Percentiles rank a stretch among this genome's conserved stretches.
Evolutionary conservation across 495 filamentous ascomycete species (phyloP).

Genomic region (Bryoglossum gracile): DNA sequence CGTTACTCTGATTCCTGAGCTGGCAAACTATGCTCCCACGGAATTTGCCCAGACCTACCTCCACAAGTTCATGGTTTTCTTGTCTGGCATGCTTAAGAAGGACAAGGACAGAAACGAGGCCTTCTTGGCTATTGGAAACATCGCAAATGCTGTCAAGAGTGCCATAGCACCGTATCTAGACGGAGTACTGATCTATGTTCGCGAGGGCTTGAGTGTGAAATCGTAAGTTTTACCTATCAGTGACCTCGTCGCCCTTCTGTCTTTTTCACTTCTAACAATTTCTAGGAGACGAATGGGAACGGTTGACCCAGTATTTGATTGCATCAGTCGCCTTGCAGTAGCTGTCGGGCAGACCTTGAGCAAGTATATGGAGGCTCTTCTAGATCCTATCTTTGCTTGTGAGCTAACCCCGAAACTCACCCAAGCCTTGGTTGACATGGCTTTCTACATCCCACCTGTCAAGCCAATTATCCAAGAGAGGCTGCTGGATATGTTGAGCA

Average conservation of each 20-base stretch:
- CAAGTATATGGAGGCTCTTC: conserved; percentile 93
- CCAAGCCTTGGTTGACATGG: conserved; percentile 94
- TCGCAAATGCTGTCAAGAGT: conserved; percentile 91
- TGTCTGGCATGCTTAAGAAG: conserved; percentile 91
- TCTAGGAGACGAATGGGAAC: conserved; percentile 57
- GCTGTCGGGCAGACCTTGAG: conserved; percentile 94
- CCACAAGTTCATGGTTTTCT: conserved; percentile 93
- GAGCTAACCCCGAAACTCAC: conserved; percentile 87
- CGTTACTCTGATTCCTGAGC: conserved; percentile 78
- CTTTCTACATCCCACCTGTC: conserved; percentile 94
- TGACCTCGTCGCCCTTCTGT: too few relatives aligned
- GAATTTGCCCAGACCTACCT: conserved; percentile 79
- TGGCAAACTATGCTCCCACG: conserved; percentile 85
- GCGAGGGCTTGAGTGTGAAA: conserved; percentile 82
- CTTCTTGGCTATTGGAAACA: conserved; percentile 89
- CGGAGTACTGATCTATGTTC: conserved; percentile 82
- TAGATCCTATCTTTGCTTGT: conserved; percentile 96
- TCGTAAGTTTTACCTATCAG: conserved; percentile 28
- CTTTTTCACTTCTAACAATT: conserved; percentile 12
- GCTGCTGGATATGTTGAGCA: conserved; percentile 88
- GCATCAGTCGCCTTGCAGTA: conserved; percentile 90
- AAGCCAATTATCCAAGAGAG: conserved; percentile 89
- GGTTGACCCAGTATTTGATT: conserved; percentile 92
- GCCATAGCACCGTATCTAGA: conserved; percentile 94
- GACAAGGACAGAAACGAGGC: conserved; percentile 88